Base-by-base conservation (phyloP, 768 basidiomycete genomes). In the Suillus spraguei region DNA sequence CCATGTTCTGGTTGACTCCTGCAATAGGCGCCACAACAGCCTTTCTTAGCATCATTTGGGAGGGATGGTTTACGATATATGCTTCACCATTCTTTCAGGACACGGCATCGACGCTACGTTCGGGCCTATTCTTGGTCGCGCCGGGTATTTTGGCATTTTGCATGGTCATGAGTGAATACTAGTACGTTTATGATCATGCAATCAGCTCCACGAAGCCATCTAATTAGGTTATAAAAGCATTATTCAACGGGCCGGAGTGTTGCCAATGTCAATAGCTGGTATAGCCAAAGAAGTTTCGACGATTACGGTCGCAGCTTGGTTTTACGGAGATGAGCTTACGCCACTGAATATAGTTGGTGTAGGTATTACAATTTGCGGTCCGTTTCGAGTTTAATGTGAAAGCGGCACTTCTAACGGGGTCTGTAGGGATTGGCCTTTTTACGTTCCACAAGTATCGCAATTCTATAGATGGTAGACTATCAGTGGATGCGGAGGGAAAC, bases 281-380 rank as follows among this genome's bases (percentile, higher is more conserved):
- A 98, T 99, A 67, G 97, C 96, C 62, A 99, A 99, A 72, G 97
- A 99, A 77, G 95, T 99, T 61, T 88, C 95, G 24, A 98, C 97
- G 16, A 99, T 99, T 78, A 87, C 90, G 44, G 85, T 95, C 50
- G 91, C 97, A 20, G 89, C 95, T 2, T 92, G 94, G 89, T 83
- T 95, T 68, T 99, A 98, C 77, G 94, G 93, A 50, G 97, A 99
- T 78, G 81, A 90, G 71, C 81, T 99, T 62, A 98, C 95, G 4
- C 89, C 91, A 56, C 82, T 99, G 63, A 99, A 99, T 71, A 87
- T 96, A 69, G 86, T 87, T 61, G 97, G 97, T 36, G 92, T 96
- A 36, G 85, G 81, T 22, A 91, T 99, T 69, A 96, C 97, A 16
- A 82, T 94, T 65, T 89, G 87, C 70, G 96, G 96, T 97, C 70